Evolutionary conservation across 2,329 filamentous ascomycete species (phyloP), one percentile per base, ranked within the genome.

Genomic region (Ceratocystis cubensis): DNA sequence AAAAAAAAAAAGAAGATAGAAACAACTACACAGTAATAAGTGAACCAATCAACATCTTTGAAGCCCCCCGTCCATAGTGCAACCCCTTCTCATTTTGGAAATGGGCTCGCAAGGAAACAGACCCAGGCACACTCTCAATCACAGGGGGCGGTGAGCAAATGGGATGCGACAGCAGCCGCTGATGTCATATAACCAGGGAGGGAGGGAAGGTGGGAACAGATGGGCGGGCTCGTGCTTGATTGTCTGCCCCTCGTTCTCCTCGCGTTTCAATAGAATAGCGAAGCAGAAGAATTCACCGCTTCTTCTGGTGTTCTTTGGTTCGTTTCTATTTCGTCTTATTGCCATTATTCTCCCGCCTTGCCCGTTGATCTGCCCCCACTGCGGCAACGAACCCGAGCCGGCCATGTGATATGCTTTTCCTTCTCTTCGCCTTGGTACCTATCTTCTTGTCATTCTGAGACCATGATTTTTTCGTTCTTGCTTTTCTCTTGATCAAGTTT

Each of bases 71-170:
- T n/a, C 8, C 53, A 22, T 33, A 57, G 30, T 57, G 22, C 15
- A 57, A 57, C 53, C 25, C 15, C 22, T 28, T 28, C 22, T 28
- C 53, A 28, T 30, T n/a, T 28, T 57, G 10, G 30, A 22, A 28
- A 30, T 30, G 53, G 53, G 25, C 53, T 33, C 5, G 53, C 53
- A 57, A 30, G 53, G 53, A 57, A 28, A 22, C 17, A 28, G 25
- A 5, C 25, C 25, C 22, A 28, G 17, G 20, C 17, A 13, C 22
- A 28, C 15, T 28, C 53, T 37, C 53, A 57, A 57, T 57, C 53
- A 57, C 53, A 57, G 53, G 53, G 53, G 30, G 53, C 53, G 53
- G 53, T 57, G 53, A 57, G 53, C 22, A 57, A 57, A 30, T 28
- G 53, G 53, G 25, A 37, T 37, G 33, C 33, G 33, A 37, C 15